A percentile compares a stretch with the other conserved stretches of the same genome.
phyloP scores from a whole-genome alignment of 1,284 basidiomycete genomes.

The Phylloporus gajari region DNA sequence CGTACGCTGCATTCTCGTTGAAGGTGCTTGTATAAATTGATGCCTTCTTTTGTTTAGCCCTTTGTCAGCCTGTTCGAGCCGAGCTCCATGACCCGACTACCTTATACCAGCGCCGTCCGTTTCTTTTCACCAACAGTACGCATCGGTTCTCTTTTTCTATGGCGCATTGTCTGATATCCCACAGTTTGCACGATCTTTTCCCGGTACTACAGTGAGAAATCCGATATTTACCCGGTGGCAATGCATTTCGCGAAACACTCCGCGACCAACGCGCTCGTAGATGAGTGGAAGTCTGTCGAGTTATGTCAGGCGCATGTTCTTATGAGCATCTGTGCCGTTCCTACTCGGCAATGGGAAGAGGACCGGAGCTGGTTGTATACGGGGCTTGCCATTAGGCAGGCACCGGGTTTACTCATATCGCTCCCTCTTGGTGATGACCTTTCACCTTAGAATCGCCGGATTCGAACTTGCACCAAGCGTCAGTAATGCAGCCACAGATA shows the following conservation, averaged over 20 bases:
- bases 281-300: constrained; percentile 80
- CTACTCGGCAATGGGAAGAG: constrained; percentile 84
- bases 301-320: constrained; percentile 73
- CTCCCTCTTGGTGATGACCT: background rate
- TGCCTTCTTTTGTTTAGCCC: constrained; percentile 55
- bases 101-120: constrained; percentile 81
- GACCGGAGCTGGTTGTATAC: constrained; percentile 85
- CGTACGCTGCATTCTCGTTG: constrained; percentile 52
- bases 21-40: constrained; percentile 6
- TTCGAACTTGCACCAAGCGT: constrained; percentile 81
- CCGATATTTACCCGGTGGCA: constrained; percentile 83
- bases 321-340: constrained; percentile 82
- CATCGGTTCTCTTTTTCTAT: constrained; percentile 31
- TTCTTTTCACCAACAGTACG: constrained; percentile 84
- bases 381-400: constrained; percentile 78
- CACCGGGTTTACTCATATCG: background rate
- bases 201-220: constrained; percentile 77
- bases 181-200: constrained; percentile 83
- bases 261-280: constrained; percentile 79
- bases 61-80: constrained; percentile 81
- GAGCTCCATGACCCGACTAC: constrained; percentile 74
- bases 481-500: constrained; percentile 64
- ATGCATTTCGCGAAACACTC: constrained; percentile 89
- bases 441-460: constrained; percentile 71
- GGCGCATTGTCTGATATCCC: constrained; percentile 6